Evolutionary conservation across 2,329 filamentous ascomycete genomes (phyloP).

Genomic region (Tolypocladium tropicale): DNA sequence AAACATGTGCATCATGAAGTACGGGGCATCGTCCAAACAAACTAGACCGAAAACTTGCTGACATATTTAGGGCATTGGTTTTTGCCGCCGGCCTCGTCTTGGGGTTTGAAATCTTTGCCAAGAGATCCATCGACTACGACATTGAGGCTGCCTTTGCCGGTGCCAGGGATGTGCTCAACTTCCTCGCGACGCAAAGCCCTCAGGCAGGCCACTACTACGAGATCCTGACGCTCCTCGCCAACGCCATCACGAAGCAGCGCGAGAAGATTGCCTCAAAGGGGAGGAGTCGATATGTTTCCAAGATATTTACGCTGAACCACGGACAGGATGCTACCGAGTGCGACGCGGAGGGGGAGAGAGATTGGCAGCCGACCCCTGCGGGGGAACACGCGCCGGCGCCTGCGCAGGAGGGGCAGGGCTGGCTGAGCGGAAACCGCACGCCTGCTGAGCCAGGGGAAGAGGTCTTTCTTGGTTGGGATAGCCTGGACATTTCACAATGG

Average conservation of each 20-base stretch:
- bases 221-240: constrained; percentile 37
- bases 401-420: constrained; percentile 4
- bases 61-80: constrained; percentile 32
- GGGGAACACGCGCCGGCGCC: neutral
- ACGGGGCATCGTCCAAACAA: constrained; percentile 8
- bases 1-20: constrained; percentile 53
- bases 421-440: constrained; percentile 2
- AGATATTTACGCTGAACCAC: constrained; percentile 12
- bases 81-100: constrained; percentile 48
- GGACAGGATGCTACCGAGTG: neutral
- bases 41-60: neutral
- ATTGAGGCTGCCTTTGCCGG: constrained; percentile 38
- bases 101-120: constrained; percentile 45
- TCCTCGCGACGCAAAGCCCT: constrained; percentile 36
- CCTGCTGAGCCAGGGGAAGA: constrained; percentile 5
- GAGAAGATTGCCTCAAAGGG: constrained; percentile 10
- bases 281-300: constrained; percentile 16
- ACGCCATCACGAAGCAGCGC: constrained; percentile 32
- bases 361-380: neutral
- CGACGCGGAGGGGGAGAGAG: neutral
- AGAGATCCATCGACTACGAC: constrained; percentile 31
- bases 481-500: constrained; percentile 19
- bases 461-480: constrained; percentile 17
- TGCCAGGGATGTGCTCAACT: constrained; percentile 37
- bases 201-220: constrained; percentile 48